Conservation (phyloP, 1,284 basidiomycete species). For the Austropuccinia psidii region DNA sequence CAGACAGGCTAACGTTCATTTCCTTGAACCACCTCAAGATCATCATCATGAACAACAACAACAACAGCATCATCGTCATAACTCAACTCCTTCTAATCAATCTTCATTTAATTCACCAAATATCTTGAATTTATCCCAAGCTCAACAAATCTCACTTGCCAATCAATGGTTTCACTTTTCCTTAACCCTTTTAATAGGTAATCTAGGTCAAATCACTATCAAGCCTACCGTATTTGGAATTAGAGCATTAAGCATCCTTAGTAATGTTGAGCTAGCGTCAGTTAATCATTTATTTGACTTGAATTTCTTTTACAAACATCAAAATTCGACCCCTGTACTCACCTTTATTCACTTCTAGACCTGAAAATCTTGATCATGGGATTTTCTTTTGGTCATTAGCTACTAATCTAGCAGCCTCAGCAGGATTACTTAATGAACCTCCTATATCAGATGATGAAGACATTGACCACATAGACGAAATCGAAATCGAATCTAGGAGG, state of each 20-base stretch:
- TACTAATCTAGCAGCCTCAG: not conserved
- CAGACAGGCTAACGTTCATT: not conserved
- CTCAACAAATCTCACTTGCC: constrained; percentile 12
- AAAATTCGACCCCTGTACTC: no score
- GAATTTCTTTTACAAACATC: no score
- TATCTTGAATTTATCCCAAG: not conserved
- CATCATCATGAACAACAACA: not conserved
- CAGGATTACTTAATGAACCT: constrained; percentile 24
- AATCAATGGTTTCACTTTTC: constrained; percentile 22
- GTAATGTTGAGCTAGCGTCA: constrained; percentile 7
- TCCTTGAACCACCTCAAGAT: not conserved
- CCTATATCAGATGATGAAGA: constrained; percentile 11
- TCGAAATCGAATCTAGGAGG: constrained; percentile 24
- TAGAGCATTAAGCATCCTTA: constrained; percentile 13
- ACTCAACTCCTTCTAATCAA: not conserved
- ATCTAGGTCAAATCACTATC: constrained; percentile 2
- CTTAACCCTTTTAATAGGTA: not conserved
- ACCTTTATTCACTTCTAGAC: not conserved
- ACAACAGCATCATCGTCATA: not conserved
- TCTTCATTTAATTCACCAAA: no score
- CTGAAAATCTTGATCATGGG: constrained; percentile 32
- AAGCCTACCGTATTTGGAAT: constrained; percentile 27
- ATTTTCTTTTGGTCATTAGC: constrained; percentile 29
- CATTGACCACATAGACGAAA: not conserved
- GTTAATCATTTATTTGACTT: not conserved